These are phyloP conservation scores for Aspergillus ostianus DNA, from an alignment of 495 filamentous ascomycete species.

Conservation along the genomic window DNA sequence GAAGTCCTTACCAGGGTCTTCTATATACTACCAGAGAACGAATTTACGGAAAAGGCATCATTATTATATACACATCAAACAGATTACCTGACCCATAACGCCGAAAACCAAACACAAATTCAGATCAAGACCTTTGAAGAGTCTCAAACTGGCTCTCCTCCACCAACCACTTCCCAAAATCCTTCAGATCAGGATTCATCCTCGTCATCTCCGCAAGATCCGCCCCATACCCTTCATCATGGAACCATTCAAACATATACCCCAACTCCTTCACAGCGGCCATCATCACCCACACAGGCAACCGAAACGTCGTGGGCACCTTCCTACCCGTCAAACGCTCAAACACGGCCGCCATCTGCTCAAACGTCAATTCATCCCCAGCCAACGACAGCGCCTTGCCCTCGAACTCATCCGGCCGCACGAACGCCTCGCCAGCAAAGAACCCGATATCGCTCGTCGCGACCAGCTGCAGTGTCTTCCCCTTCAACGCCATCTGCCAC, in stretches of 20 bases:
- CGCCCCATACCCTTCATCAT: conserved; percentile 57
- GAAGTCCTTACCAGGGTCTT: too few species aligned
- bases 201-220: conserved; percentile 54
- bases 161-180: conserved; percentile 60
- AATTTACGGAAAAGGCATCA: background rate
- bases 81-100: background rate
- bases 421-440: conserved; percentile 63
- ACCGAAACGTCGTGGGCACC: conserved; percentile 49
- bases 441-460: conserved; percentile 60
- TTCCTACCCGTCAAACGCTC: conserved; percentile 44
- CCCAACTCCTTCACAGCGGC: conserved; percentile 52
- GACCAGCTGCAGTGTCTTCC: conserved; percentile 57
- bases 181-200: conserved; percentile 52
- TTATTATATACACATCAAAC: background rate
- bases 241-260: conserved; percentile 64
- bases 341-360: conserved; percentile 50
- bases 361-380: conserved; percentile 57
- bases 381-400: conserved; percentile 51
- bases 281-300: conserved; percentile 40
- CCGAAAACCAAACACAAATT: background rate
- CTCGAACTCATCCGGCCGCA: conserved; percentile 44
- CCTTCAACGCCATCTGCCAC: conserved; percentile 44
- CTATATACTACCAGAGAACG: background rate
- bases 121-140: background rate
- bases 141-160: conserved; percentile 49